Evolutionary conservation across 2,329 filamentous ascomycete genomes (phyloP), one percentile per base, ranked within the genome.

Genomic region (Pseudocercospora fuligena): DNA sequence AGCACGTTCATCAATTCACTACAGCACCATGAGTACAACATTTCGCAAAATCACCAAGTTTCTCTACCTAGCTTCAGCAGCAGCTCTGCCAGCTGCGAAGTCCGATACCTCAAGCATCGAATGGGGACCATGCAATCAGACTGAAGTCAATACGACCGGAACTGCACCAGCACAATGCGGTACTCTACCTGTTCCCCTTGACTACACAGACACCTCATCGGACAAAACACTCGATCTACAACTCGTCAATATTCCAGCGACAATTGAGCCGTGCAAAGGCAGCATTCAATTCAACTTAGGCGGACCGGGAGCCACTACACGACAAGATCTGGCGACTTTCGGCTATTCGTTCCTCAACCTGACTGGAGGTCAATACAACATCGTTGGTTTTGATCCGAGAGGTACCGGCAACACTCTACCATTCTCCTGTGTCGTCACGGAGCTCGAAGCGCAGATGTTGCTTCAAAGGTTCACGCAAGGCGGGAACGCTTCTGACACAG

Each of bases 221-320:
- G 68, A 61, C 8, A 64, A 69, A 29, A 75, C 67, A 1, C 63
- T 79, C 29, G 51, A 73, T 11, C 67, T 80, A 5, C 67, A 76
- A 5, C 66, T 79, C 4, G 53, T 75, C 47, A 74, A 69, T 29
- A 54, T 76, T 25, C 70, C 73, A 46, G 76, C 77, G 11, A 66
- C 66, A 8, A 73, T 74, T 31, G 47, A 75, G 31, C 74, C 73
- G 2, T 70, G 71, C 8, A 75, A 74, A 49, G 78, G 77, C 5
- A 77, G 73, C 33, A 73, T 80, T 25, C 65, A 79, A 27, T 68
- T 76, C 46, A 79, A 79, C 56, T 74, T 75, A 56, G 78, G 77
- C 5, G 78, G 78, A 3, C 78, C 78, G 5, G 78, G 77, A 8
- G 66, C 54, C 29, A 62, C 47, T 5, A 29, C 27, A 7, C 29